A percentile compares a stretch with the other conserved stretches of the same genome.
These are phyloP conservation scores for Hibiscus mutabilis DNA, from an alignment of 345 rosid genomes.

Conservation along the genomic window DNA sequence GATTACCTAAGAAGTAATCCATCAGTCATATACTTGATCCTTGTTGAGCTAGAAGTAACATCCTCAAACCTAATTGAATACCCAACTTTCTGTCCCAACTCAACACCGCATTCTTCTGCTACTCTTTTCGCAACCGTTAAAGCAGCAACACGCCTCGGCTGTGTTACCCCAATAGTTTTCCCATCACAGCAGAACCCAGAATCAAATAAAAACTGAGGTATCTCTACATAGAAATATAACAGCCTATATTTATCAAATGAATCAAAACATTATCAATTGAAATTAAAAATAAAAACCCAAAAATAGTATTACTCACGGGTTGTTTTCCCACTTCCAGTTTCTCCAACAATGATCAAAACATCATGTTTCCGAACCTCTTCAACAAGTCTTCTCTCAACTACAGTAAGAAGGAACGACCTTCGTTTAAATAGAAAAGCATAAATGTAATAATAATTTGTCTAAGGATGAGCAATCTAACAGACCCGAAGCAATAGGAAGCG, in stretches of 20 bases:
- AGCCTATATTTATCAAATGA: neutral
- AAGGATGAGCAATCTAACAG: neutral
- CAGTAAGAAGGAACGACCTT: slow-evolving; percentile 7
- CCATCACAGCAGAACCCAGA: slow-evolving; percentile 78
- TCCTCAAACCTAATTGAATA: slow-evolving; percentile 39
- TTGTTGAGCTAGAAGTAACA: slow-evolving; percentile 53
- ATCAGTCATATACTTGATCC: slow-evolving; percentile 91
- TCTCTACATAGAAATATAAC: slow-evolving; percentile 32
- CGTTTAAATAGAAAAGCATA: neutral
- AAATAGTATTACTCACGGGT: slow-evolving; percentile 50
- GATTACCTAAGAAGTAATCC: slow-evolving; percentile 64
- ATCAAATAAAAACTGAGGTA: slow-evolving; percentile 71
- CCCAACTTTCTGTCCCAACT: slow-evolving; percentile 78
- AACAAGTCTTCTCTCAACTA: slow-evolving; percentile 65
- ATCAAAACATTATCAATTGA: neutral
- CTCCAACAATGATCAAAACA: slow-evolving; percentile 77
- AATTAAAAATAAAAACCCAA: neutral
- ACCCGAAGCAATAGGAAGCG: slow-evolving; percentile 93
- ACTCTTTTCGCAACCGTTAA: slow-evolving; percentile 81
- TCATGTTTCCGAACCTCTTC: slow-evolving; percentile 63
- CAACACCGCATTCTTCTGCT: slow-evolving; percentile 75
- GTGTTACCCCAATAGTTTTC: slow-evolving; percentile 70
- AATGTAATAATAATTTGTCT: neutral
- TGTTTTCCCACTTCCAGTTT: slow-evolving; percentile 96
- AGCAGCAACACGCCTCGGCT: slow-evolving; percentile 93